These are phyloP conservation scores for Pyrenula massariospora DNA, from an alignment of 495 filamentous ascomycete species.

Conservation along the genomic window DNA sequence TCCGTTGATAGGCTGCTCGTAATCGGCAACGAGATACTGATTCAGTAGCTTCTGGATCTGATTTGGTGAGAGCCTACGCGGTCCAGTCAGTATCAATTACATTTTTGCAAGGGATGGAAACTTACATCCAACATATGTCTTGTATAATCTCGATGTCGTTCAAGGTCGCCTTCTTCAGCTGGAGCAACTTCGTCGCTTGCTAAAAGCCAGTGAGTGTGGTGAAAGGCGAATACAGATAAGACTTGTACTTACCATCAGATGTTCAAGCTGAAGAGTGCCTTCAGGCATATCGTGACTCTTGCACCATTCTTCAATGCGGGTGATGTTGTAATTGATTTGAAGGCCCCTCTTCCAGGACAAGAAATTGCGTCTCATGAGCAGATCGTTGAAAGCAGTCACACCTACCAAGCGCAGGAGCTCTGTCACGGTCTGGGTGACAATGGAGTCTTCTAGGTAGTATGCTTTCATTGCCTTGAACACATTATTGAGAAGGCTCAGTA, in stretches of 20 bases:
- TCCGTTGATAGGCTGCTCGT: slow-evolving; percentile 98
- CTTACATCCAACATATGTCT: slow-evolving; percentile 99
- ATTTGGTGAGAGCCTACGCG: slow-evolving; percentile 91
- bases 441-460: slow-evolving; percentile 91
- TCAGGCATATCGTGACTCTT: slow-evolving; percentile 99
- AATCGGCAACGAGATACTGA: slow-evolving; percentile 97
- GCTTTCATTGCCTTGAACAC: slow-evolving; percentile 98
- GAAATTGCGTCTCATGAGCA: slow-evolving; percentile 96
- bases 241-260: slow-evolving; percentile 70
- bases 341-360: slow-evolving; percentile 98
- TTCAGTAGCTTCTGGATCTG: slow-evolving; percentile 99
- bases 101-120: slow-evolving; percentile 19
- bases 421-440: slow-evolving; percentile 88
- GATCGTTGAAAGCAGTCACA: slow-evolving; percentile 97
- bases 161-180: slow-evolving; percentile 96
- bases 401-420: slow-evolving; percentile 90
- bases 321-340: slow-evolving; percentile 99
- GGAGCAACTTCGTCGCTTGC: slow-evolving; percentile 98
- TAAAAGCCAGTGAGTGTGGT: slow-evolving; percentile 37
- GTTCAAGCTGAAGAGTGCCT: slow-evolving; percentile 92
- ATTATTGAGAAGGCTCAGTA: slow-evolving; percentile 90
- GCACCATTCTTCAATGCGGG: slow-evolving; percentile 98
- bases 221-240: background rate
- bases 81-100: slow-evolving; percentile 4
- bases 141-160: slow-evolving; percentile 99